Base-by-base conservation (phyloP, 768 basidiomycete genomes). In the Strobilomyces confusus region DNA sequence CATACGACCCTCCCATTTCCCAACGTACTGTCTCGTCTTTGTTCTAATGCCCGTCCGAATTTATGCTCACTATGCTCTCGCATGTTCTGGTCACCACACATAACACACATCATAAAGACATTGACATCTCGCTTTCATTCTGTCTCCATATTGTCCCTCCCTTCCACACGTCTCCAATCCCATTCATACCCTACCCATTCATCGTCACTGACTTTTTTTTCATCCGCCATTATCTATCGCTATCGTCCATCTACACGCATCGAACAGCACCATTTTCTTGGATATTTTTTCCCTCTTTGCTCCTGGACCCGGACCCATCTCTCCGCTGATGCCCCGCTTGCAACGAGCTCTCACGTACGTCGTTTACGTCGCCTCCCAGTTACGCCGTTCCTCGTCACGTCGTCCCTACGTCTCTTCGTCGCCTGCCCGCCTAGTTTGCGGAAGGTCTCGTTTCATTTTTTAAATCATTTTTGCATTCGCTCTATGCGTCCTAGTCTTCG, bases 141-240 rank as follows among this genome's bases (percentile, higher is more conserved):
- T 62, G 62, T 70, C 42, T 9, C 48, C 61, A 69, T 68, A 59
- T 71, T 64, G 15, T 29, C 54, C 32, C 29, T 51, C 58, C n/a
- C 42, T 52, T 48, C 25, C 49, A 51, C 47, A 26, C 6, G 17
- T 34, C 2, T 48, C 29, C 20, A 5, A 29, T 41, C 32, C 44
- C n/a, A 56, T 58, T 56, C 55, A 58, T 58, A 58, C 44, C 53
- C 33, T 38, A 5, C 2, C 48, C 48, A 55, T 42, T 52, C 25
- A 37, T 49, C 51, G 60, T 61, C 51, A 58, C 67, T n/a, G 63
- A 68, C 19, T 58, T 66, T 67, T 2, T 3, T 13, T 41, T 15
- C 41, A 72, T 72, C 38, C 19, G 8, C 38, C 20, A 38, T 20
- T 38, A 38, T 38, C 58, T 72, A 70, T 70, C 57, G 57, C 63